Percentiles rank a stretch among this genome's conserved stretches.
phyloP scores from a whole-genome alignment of 1,284 basidiomycete genomes.

The Cryptococcus sp. region DNA sequence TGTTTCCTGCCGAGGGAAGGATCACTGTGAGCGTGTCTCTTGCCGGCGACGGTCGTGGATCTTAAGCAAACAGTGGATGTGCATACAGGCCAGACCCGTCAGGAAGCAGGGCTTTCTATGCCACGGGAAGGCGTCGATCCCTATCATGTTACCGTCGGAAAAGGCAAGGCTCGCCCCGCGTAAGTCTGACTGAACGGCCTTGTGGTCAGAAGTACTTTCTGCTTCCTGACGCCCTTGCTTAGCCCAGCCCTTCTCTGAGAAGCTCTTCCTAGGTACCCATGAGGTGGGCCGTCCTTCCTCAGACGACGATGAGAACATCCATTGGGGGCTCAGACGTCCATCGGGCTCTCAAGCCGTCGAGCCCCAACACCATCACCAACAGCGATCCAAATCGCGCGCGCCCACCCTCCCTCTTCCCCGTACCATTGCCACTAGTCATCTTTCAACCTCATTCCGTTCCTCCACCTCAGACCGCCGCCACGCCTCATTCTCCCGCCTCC shows the following conservation, averaged over 20 bases:
- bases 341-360: neutral
- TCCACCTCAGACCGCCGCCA: neutral
- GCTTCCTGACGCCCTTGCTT: neutral
- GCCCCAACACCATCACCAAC: neutral
- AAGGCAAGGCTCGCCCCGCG: neutral
- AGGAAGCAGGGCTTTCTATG: conserved; percentile 5
- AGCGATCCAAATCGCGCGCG: neutral
- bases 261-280: neutral
- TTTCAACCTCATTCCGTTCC: neutral
- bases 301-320: neutral
- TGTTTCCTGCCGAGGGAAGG: neutral
- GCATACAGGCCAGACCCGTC: neutral
- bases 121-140: conserved; percentile 9
- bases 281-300: neutral
- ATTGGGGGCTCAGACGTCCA: neutral
- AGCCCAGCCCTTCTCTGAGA: conserved; percentile 2
- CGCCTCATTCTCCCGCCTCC: conserved; percentile 1
- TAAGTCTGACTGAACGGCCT: no score
- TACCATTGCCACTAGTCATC: neutral
- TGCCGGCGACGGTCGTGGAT: no score
- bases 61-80: neutral
- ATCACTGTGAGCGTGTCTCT: conserved; percentile 3
- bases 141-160: conserved; percentile 2
- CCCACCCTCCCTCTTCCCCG: neutral
- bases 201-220: no score